A percentile compares a stretch with the other conserved stretches of the same genome.
phyloP scores from a whole-genome alignment of 2,329 filamentous ascomycete species.

The Ramichloridium luteum region DNA sequence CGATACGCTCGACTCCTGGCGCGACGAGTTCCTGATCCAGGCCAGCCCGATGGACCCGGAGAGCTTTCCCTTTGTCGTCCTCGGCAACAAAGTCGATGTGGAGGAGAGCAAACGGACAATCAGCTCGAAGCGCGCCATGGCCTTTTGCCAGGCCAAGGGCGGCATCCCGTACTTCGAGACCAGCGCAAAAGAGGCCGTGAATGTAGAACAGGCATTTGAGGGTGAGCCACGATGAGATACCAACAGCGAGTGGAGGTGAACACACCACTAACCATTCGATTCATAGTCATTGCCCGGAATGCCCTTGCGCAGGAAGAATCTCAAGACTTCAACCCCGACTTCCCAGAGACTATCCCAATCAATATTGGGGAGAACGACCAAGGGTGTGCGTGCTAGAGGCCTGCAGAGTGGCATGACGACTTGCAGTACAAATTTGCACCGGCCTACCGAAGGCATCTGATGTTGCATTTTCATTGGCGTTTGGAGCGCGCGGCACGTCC shows the following conservation, averaged over 20 bases:
- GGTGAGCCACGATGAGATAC: constrained; percentile 31
- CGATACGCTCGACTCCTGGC: constrained; percentile 94
- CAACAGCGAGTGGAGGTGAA: too few relatives aligned
- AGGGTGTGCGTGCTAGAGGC: constrained; percentile 69
- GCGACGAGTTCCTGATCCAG: constrained; percentile 96
- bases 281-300: constrained; percentile 81
- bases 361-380: constrained; percentile 89
- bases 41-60: constrained; percentile 92
- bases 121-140: constrained; percentile 88
- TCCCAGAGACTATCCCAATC: constrained; percentile 96
- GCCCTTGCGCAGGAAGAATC: constrained; percentile 94
- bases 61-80: constrained; percentile 94
- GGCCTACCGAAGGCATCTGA: too few relatives aligned
- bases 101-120: constrained; percentile 96
- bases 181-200: constrained; percentile 95
- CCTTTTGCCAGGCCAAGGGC: constrained; percentile 94
- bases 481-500: neutral
- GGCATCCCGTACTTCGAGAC: constrained; percentile 99
- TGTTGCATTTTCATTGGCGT: neutral
- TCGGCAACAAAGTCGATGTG: constrained; percentile 98
- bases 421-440: too few relatives aligned
- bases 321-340: constrained; percentile 94
- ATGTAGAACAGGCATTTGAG: constrained; percentile 79
- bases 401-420: too few relatives aligned
- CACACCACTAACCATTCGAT: too few relatives aligned